These are phyloP conservation scores for Neofusicoccum parvum DNA, from an alignment of 2,329 filamentous ascomycete species.

Conservation along the genomic window DNA sequence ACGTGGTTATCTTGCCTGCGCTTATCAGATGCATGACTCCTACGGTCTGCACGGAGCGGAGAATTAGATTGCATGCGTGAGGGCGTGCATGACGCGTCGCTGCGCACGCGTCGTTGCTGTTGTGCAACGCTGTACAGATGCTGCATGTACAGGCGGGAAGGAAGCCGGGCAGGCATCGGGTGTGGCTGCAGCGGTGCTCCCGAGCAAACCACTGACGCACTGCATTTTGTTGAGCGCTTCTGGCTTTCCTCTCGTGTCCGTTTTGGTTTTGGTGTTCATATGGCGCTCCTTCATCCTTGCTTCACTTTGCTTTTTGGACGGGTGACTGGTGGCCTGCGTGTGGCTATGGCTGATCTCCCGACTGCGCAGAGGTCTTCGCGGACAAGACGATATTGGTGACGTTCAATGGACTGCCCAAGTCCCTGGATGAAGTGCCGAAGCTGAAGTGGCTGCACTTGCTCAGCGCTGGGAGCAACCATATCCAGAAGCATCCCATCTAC, in stretches of 20 bases:
- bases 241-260: too few relatives aligned
- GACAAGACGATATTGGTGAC: constrained; percentile 53
- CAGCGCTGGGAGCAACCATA: constrained; percentile 60
- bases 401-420: constrained; percentile 47
- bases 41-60: too few relatives aligned
- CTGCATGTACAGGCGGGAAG: neutral
- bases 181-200: constrained; percentile 8
- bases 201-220: too few relatives aligned
- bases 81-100: neutral
- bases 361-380: constrained; percentile 39
- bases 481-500: constrained; percentile 56
- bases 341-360: neutral
- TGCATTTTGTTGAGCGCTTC: too few relatives aligned
- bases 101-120: neutral
- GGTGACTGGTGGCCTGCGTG: too few relatives aligned
- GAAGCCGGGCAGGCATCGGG: neutral
- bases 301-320: neutral
- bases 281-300: neutral
- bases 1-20: too few relatives aligned
- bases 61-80: neutral
- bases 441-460: constrained; percentile 58
- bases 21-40: too few relatives aligned
- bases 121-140: neutral
- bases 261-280: too few relatives aligned
- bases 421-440: constrained; percentile 39